Conservation (phyloP, 208 protist genomes). For the Spongospora subterranea region DNA sequence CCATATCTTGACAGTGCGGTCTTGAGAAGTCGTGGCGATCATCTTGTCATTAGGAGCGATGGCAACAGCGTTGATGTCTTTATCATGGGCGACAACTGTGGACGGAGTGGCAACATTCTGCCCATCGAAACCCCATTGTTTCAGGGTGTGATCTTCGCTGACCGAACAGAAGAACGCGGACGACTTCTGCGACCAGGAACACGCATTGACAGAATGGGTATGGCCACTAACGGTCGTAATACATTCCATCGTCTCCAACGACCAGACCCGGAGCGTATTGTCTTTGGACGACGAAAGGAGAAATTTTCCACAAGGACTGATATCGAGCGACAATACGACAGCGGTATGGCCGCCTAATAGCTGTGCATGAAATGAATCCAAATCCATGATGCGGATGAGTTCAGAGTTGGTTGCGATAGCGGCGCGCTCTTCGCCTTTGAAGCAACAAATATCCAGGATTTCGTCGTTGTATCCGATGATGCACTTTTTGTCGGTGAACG, state of each 20-base stretch:
- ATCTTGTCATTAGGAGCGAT: constrained; percentile 55
- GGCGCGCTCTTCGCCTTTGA: neutral
- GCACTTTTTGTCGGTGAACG: neutral
- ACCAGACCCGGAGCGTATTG: constrained; percentile 53
- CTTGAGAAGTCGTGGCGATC: constrained; percentile 55
- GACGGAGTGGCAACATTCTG: neutral
- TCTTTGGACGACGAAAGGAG: constrained; percentile 40
- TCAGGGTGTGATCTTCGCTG: constrained; percentile 38
- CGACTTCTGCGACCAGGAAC: neutral
- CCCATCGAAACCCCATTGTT: constrained; percentile 53
- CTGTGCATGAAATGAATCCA: constrained; percentile 1
- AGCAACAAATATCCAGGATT: constrained; percentile 12
- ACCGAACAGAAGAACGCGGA: constrained; percentile 42
- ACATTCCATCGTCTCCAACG: neutral
- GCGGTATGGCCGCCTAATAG: constrained; percentile 2
- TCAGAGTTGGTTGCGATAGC: constrained; percentile 47
- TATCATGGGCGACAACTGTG: constrained; percentile 43
- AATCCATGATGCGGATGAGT: constrained; percentile 55
- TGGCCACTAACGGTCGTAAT: neutral
- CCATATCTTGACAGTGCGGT: constrained; percentile 65
- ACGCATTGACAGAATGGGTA: neutral
- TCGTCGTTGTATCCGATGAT: constrained; percentile 59
- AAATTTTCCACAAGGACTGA: neutral
- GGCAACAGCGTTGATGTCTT: constrained; percentile 55
- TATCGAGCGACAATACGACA: neutral